A percentile compares a stretch with the other conserved stretches of the same genome.
Evolutionary conservation across 1,139 yeast genomes (phyloP).

Genomic region (Zygosaccharomyces pseudobailii): DNA sequence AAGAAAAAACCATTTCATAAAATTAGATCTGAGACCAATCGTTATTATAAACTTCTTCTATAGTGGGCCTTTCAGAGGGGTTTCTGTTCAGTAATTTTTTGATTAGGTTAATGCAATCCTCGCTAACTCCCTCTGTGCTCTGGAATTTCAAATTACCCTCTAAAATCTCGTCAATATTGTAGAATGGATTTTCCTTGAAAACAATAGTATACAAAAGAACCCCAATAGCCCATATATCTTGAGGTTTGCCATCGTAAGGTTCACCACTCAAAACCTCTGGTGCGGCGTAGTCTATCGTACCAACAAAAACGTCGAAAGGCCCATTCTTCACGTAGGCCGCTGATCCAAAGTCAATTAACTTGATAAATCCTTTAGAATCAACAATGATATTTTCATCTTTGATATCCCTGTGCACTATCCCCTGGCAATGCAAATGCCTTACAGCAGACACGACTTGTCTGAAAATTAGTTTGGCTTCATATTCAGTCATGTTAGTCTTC

Average conservation of each 20-base stretch:
- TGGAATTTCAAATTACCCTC: conserved; percentile 79
- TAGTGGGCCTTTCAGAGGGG: conserved; percentile 61
- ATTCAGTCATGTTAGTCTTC: conserved; percentile 70
- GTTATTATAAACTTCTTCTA: conserved; percentile 62
- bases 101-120: conserved; percentile 55
- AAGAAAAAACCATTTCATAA: conserved; percentile 1
- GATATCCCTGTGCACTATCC: conserved; percentile 90
- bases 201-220: conserved; percentile 80
- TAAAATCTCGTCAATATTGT: conserved; percentile 90
- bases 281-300: conserved; percentile 94
- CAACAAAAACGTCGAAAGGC: conserved; percentile 95
- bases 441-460: conserved; percentile 75
- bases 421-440: conserved; percentile 74
- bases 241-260: conserved; percentile 87
- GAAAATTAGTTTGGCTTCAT: conserved; percentile 71
- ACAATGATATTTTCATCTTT: conserved; percentile 93
- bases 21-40: conserved; percentile 49
- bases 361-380: conserved; percentile 69
- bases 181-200: conserved; percentile 94
- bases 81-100: conserved; percentile 61
- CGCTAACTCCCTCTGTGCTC: conserved; percentile 46
- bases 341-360: conserved; percentile 91
- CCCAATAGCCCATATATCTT: conserved; percentile 96
- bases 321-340: conserved; percentile 89
- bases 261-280: conserved; percentile 91